Conservation (phyloP, 2,329 filamentous ascomycete genomes). For the Aspergillus unguis region DNA sequence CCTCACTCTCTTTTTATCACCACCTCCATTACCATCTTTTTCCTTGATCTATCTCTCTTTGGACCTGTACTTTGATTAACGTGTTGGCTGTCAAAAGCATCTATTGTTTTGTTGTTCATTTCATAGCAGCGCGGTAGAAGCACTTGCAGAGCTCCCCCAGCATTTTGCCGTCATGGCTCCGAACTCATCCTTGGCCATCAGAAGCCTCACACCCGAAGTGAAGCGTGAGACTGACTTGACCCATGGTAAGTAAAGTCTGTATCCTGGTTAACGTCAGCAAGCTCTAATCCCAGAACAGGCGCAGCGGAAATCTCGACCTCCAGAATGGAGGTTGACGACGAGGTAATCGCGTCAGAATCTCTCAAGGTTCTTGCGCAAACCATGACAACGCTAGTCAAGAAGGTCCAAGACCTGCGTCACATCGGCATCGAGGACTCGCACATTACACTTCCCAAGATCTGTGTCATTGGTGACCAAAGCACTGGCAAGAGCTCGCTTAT, state of each 20-base stretch:
- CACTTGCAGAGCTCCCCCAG: background rate
- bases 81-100: no score
- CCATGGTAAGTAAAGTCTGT: background rate
- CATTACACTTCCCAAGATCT: conserved; percentile 71
- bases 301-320: background rate
- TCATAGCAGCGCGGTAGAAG: background rate
- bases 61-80: no score
- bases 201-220: conserved; percentile 2
- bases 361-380: conserved; percentile 30
- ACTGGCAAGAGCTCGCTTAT: conserved; percentile 73
- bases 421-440: conserved; percentile 67
- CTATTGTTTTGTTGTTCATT: no score
- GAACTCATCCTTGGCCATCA: background rate
- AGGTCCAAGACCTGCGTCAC: conserved; percentile 60
- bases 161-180: background rate
- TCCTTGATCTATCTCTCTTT: background rate
- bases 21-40: background rate
- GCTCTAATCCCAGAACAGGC: conserved; percentile 3
- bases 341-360: conserved; percentile 11
- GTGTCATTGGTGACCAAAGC: conserved; percentile 80
- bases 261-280: background rate
- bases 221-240: background rate
- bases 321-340: background rate
- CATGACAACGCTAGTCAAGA: conserved; percentile 39
- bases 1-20: background rate